Base-by-base conservation (phyloP, 495 filamentous ascomycete genomes). In the Letharia columbiana region DNA sequence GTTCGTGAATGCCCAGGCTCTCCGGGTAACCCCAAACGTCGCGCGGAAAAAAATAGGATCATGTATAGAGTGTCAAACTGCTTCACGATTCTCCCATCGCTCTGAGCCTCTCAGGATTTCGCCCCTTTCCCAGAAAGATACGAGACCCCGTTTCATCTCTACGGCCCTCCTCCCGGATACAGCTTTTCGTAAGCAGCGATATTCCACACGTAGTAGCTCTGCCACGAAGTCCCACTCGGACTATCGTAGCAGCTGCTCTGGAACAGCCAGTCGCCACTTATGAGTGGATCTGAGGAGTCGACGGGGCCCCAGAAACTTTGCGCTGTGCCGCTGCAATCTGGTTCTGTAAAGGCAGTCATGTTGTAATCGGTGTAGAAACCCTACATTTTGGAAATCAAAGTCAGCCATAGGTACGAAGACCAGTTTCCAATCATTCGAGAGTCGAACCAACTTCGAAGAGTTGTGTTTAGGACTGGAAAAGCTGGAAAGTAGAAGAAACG, bases 311-410 rank as follows among this genome's bases (percentile, higher is more conserved):
- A 54, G 50, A 31, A 54, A 10, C 50, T 54, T 33, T 54, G 50
- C 23, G 50, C 50, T 33, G 50, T 54, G n/a, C 50, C 50, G 28
- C 50, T 54, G 50, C 50, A 54, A 15, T 54, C 50, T 8, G 50
- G 50, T 54, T 54, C 10, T 33, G 50, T 54, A 33, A 54, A 54
- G 47, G 50, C 50, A 3, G 50, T 54, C 50, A 54, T 54, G 28
- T 54, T 54, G 50, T 54, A 54, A 6, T 54, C 50, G 28, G 50
- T 54, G 50, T 54, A 54, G 50, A 31, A 54, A 31, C 50, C 50
- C 50, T 54, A 10, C 3, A 28, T 23, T 54, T 17, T 11, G 11
- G n/a, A 28, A 1, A 28, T 13, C 28, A 31, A 10, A 54, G 12
- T 54, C 12, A 54, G 50, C 28, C 0, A 49, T 23, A 23, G 17